These are phyloP conservation scores for Yamadazyma siamensis DNA, from an alignment of 1,139 yeast genomes.

Conservation along the genomic window DNA sequence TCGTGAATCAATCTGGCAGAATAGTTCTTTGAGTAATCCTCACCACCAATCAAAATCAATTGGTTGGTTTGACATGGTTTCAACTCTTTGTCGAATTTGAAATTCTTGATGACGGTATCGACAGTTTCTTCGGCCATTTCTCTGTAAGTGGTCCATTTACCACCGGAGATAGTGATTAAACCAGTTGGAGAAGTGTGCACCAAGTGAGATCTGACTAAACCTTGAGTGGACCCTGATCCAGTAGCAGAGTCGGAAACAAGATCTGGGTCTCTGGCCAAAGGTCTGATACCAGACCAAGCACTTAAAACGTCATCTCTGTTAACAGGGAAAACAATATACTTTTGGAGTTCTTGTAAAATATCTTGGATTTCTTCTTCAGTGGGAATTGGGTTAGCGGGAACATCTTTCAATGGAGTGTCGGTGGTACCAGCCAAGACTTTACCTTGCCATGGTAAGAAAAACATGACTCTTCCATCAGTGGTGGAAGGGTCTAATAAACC, in stretches of 20 bases:
- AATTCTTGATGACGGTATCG: conserved; percentile 61
- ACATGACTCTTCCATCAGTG: conserved; percentile 94
- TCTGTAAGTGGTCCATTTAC: conserved; percentile 98
- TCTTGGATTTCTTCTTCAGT: conserved; percentile 88
- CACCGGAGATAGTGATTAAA: conserved; percentile 88
- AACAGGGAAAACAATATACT: conserved; percentile 85
- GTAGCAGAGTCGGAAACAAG: conserved; percentile 41
- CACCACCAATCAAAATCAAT: conserved; percentile 73
- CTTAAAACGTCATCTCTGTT: conserved; percentile 86
- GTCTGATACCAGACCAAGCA: conserved; percentile 98
- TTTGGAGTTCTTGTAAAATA: conserved; percentile 82
- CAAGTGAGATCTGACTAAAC: conserved; percentile 86
- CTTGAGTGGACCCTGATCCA: conserved; percentile 46
- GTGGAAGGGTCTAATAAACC: conserved; percentile 92
- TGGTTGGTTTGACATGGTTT: conserved; percentile 64
- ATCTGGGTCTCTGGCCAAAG: conserved; percentile 86
- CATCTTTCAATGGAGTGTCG: conserved; percentile 72
- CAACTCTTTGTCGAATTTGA: conserved; percentile 34
- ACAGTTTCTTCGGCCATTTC: conserved; percentile 97
- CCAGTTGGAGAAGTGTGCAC: conserved; percentile 71
- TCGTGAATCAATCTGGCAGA: conserved; percentile 80
- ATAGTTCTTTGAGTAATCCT: conserved; percentile 60
- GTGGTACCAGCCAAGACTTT: conserved; percentile 96
- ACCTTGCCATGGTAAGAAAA: conserved; percentile 98
- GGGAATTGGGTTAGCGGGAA: conserved; percentile 83